Base-by-base conservation (phyloP, 257 asterid species). In the Salvia rosmarinus region DNA sequence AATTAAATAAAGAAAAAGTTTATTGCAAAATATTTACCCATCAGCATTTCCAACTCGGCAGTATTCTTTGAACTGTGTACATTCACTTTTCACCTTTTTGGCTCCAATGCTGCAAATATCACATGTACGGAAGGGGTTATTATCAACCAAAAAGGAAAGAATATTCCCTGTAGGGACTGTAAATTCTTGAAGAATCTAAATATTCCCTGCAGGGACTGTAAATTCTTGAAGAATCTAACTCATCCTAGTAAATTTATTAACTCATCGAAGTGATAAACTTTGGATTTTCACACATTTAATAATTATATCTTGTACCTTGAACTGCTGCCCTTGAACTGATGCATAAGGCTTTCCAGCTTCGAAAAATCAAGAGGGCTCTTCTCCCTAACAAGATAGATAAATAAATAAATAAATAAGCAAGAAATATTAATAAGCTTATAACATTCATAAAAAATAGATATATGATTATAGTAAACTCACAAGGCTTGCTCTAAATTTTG, bases 101-200 rank as follows among this genome's bases (percentile, higher is more conserved):
- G 92, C 96, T 66, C 96, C 96, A 81, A 92, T 88, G 85, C 98
- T 92, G 89, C 87, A 58, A 56, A 54, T n/a, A 25, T 59, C 23
- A 55, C 68, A 64, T 32, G 50, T 1, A 54, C 64, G 63, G 17
- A 64, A 64, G 14, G 4, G 55, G 30, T 54, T 63, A 70, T 30
- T 57, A n/a, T 20, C 68, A 59, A 20, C 7, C 70, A 12, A 14
- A 72, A 47, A 50, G 6, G 12, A 9, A 21, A 47, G 51, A 23
- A 40, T 23, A 52, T 63, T 51, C 28, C 59, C n/a, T 51, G 64
- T 64, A 72, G 54, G 49, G 19, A 62, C 55, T 20, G 72, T 67
- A 50, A 49, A 39, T 2, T 65, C 9, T 65, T 43, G n/a, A 66
- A 54, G 52, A 66, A 64, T 42, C 23, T 64, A 9, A 2, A 64